Evolutionary conservation across 352 stramenopile genomes (phyloP).

Genomic region (Globisporangium paroecandrum): DNA sequence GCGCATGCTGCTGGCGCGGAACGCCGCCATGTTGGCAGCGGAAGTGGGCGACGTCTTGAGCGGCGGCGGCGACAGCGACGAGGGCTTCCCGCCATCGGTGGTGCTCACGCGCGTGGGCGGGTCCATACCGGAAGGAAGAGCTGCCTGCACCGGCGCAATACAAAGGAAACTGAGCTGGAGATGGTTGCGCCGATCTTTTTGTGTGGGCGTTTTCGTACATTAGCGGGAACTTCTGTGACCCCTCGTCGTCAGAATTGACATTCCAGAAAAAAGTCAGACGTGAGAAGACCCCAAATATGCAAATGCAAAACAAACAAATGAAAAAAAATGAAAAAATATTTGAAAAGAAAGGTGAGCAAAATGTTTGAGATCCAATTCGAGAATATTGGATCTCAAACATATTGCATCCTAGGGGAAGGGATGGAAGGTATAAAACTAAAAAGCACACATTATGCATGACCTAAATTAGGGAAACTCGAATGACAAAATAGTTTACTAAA

Average conservation of each 20-base stretch:
- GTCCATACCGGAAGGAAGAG: background rate
- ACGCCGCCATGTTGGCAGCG: conserved; percentile 16
- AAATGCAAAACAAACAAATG: background rate
- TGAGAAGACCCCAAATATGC: background rate
- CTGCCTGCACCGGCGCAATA: background rate
- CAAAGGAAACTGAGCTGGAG: background rate
- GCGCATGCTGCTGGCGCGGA: conserved; percentile 31
- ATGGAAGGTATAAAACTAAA: too few relatives aligned
- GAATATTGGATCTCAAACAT: too few relatives aligned
- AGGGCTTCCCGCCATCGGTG: conserved; percentile 4
- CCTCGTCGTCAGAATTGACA: conserved; percentile 6
- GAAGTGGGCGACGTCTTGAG: conserved; percentile 13
- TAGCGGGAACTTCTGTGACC: background rate
- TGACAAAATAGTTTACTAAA: too few relatives aligned
- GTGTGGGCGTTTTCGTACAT: background rate
- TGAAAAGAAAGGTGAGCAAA: too few relatives aligned
- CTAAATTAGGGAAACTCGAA: too few relatives aligned
- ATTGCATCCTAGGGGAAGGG: too few relatives aligned
- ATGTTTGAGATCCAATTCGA: too few relatives aligned
- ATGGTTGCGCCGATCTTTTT: conserved; percentile 1
- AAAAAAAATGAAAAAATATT: too few relatives aligned
- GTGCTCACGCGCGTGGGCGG: background rate
- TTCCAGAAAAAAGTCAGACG: conserved; percentile 3
- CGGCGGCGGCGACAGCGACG: background rate
- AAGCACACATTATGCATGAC: too few relatives aligned